Evolutionary conservation across 306 rosid genomes (phyloP), one percentile per base, ranked within the genome.

Genomic region (Myrica gale): DNA sequence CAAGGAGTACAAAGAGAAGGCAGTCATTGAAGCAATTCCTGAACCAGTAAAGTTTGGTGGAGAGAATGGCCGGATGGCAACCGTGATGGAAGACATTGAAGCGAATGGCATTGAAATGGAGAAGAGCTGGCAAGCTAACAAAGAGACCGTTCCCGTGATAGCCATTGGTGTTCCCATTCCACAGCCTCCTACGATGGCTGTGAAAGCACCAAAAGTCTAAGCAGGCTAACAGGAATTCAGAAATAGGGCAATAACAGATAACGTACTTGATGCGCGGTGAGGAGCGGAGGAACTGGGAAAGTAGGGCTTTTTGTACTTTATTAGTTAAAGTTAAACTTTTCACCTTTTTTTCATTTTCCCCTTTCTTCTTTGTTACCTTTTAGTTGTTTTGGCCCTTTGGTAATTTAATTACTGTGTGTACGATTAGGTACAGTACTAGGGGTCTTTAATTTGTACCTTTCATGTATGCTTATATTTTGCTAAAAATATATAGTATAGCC

Each of bases 1-100:
- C 86, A 91, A 87, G 71, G 98, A 93, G 73, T 67, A 79, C 86
- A 82, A 85, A 74, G 97, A 92, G 77, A 79, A 76, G 54, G 88
- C 85, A 71, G 86, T 67, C 17, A 75, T 63, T 5, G 83, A 76
- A 73, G 39, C 26, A 71, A 84, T 52, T 4, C 75, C 55, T 23
- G 87, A 82, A 66, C 72, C 57, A 76, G 52, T 71, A 1, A 80
- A 84, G 84, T 56, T 79, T 6, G 82, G 66, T 70, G 58, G 21
- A 41, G 85, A 82, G 74, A 80, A 78, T 53, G 76, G 82, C 15
- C 74, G 65, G 13, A 23, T 86, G 81, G 79, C 75, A 55, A 81
- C 79, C 13, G 82, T 85, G 58, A 23, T 54, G 3, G 90, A 90
- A 84, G 85, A 80, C 20, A 68, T 37, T 52, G 89, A 88, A 61